These are phyloP conservation scores for Pythium apleroticum DNA, from an alignment of 352 stramenopile genomes.

Conservation along the genomic window DNA sequence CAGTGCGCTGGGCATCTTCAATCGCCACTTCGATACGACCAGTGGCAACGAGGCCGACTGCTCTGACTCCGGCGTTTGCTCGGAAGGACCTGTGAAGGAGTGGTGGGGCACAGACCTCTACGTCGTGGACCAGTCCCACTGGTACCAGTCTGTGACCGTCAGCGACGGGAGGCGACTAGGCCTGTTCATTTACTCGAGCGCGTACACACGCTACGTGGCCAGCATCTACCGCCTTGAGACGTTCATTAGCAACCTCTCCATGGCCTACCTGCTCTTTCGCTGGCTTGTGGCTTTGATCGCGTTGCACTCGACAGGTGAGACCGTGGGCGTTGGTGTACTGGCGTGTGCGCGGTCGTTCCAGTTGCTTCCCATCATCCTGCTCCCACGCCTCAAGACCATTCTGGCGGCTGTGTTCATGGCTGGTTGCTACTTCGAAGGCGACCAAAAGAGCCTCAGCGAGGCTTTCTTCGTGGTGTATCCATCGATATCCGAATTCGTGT, in stretches of 20 bases:
- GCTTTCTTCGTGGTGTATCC: conserved; percentile 40
- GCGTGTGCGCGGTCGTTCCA: conserved; percentile 38
- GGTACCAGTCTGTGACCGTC: conserved; percentile 9
- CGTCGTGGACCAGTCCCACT: not conserved
- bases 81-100: not conserved
- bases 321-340: conserved; percentile 36
- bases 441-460: conserved; percentile 36
- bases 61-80: not conserved
- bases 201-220: conserved; percentile 14
- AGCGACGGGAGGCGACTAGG: conserved; percentile 34
- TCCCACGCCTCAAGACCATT: conserved; percentile 40
- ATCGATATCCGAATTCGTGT: conserved; percentile 24
- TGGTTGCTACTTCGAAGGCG: conserved; percentile 41
- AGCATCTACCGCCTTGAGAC: conserved; percentile 47
- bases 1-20: conserved; percentile 20
- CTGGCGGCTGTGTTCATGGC: conserved; percentile 39
- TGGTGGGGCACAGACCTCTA: conserved; percentile 17
- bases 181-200: conserved; percentile 35
- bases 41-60: conserved; percentile 32
- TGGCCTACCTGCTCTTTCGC: conserved; percentile 33
- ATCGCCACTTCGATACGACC: conserved; percentile 40
- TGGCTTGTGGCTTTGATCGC: conserved; percentile 42
- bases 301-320: conserved; percentile 19
- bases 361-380: conserved; percentile 40
- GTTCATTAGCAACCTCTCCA: conserved; percentile 42